Percentiles rank a stretch among this genome's conserved stretches.
These are phyloP conservation scores for Cutaneotrichosporon arboriforme DNA, from an alignment of 1,284 basidiomycete genomes.

Conservation along the genomic window DNA sequence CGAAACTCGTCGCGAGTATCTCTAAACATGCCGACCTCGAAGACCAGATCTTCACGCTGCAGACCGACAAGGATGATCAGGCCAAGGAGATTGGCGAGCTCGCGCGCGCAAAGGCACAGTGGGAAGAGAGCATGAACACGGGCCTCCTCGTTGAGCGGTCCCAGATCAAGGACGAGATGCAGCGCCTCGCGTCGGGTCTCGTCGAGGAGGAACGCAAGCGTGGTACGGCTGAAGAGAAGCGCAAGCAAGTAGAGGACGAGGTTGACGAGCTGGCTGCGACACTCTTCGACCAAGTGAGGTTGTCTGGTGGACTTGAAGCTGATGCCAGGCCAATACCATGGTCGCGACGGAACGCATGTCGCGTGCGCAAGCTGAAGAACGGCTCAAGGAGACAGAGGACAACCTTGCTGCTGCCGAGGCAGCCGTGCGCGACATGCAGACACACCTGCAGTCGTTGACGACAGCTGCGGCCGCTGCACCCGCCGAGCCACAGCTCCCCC, in stretches of 20 bases:
- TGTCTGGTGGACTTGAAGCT: not conserved
- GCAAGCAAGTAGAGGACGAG: slow-evolving; percentile 72
- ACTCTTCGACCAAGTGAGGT: slow-evolving; percentile 61
- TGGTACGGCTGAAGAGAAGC: slow-evolving; percentile 80
- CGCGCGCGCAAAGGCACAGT: slow-evolving; percentile 50
- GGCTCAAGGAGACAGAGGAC: slow-evolving; percentile 71
- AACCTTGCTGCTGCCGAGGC: slow-evolving; percentile 80
- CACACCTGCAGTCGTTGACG: slow-evolving; percentile 63
- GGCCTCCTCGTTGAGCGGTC: slow-evolving; percentile 87
- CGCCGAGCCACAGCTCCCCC: slow-evolving; percentile 4
- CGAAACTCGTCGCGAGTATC: slow-evolving; percentile 86
- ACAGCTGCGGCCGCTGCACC: not conserved
- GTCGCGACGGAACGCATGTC: slow-evolving; percentile 82
- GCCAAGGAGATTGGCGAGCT: slow-evolving; percentile 71
- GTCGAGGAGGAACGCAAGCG: slow-evolving; percentile 88
- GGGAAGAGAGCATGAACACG: slow-evolving; percentile 54
- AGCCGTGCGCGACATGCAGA: slow-evolving; percentile 74
- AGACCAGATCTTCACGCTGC: slow-evolving; percentile 69
- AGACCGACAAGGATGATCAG: slow-evolving; percentile 21
- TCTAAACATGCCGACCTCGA: slow-evolving; percentile 89
- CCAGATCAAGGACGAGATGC: slow-evolving; percentile 87
- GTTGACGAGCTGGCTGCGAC: slow-evolving; percentile 88
- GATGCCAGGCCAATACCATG: slow-evolving; percentile 73
- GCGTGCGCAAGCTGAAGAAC: slow-evolving; percentile 70
- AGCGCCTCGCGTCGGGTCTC: slow-evolving; percentile 84